These are phyloP conservation scores for Rosa lucieae DNA, from an alignment of 306 rosid genomes.

Conservation along the genomic window DNA sequence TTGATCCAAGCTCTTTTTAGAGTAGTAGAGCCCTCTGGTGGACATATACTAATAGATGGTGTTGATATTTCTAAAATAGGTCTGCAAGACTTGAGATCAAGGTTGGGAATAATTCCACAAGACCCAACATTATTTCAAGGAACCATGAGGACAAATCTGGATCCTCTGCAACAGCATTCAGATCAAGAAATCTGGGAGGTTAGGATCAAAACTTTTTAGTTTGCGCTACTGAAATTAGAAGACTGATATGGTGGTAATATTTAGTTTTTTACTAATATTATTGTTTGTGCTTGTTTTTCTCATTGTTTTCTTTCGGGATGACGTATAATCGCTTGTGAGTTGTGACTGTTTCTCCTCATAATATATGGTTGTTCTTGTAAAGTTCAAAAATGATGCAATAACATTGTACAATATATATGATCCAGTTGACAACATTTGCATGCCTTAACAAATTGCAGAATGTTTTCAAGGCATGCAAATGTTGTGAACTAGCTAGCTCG, in stretches of 20 bases:
- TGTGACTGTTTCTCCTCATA: too few relatives aligned
- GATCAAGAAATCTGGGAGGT: slow-evolving; percentile 27
- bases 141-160: slow-evolving; percentile 26
- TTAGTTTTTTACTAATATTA: neutral
- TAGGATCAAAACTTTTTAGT: neutral
- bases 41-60: slow-evolving; percentile 12
- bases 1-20: slow-evolving; percentile 28
- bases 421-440: too few relatives aligned
- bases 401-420: too few relatives aligned
- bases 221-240: neutral
- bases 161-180: slow-evolving; percentile 19
- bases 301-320: too few relatives aligned
- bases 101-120: slow-evolving; percentile 27
- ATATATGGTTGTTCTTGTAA: too few relatives aligned
- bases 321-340: too few relatives aligned
- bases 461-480: too few relatives aligned
- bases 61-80: slow-evolving; percentile 17
- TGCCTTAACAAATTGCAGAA: too few relatives aligned
- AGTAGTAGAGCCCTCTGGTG: slow-evolving; percentile 19
- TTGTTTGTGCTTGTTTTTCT: neutral
- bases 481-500: too few relatives aligned
- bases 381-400: too few relatives aligned
- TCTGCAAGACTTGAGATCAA: slow-evolving; percentile 26
- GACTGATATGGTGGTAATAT: neutral
- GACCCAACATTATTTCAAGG: slow-evolving; percentile 29